Evolutionary conservation across 2,329 filamentous ascomycete genomes (phyloP).

Genomic region (Massarina eburnea): DNA sequence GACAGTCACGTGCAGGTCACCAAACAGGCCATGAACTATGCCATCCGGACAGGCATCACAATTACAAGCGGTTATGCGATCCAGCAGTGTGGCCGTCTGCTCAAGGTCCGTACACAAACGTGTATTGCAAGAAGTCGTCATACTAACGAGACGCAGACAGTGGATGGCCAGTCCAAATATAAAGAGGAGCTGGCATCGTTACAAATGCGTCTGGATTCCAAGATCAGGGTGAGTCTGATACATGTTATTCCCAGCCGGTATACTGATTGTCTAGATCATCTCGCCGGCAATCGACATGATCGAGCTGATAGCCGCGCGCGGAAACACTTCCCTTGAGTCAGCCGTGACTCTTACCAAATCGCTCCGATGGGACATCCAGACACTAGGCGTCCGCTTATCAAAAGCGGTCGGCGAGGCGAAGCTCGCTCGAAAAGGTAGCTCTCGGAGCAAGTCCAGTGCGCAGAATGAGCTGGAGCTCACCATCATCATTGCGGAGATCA

Average conservation of each 20-base stretch:
- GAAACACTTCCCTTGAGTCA: constrained; percentile 81
- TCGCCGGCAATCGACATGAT: constrained; percentile 91
- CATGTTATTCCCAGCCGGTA: too few relatives aligned
- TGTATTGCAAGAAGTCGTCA: neutral
- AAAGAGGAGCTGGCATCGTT: constrained; percentile 72
- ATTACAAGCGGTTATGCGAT: constrained; percentile 86
- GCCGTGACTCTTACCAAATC: constrained; percentile 81
- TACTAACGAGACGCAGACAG: constrained; percentile 41
- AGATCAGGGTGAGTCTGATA: constrained; percentile 68
- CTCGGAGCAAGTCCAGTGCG: constrained; percentile 53
- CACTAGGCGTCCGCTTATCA: constrained; percentile 73
- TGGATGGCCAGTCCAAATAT: constrained; percentile 70
- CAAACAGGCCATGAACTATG: constrained; percentile 87
- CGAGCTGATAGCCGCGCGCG: constrained; percentile 77
- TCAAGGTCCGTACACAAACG: constrained; percentile 56
- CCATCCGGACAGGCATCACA: constrained; percentile 80
- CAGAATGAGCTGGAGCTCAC: constrained; percentile 66
- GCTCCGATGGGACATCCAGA: constrained; percentile 79
- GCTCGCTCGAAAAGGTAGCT: constrained; percentile 46
- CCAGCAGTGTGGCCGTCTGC: constrained; percentile 73
- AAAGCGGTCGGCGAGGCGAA: constrained; percentile 68
- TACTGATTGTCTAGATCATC: constrained; percentile 62
- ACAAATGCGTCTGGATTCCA: constrained; percentile 75
- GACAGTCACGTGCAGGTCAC: constrained; percentile 55
- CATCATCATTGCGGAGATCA: constrained; percentile 73